Conservation (phyloP, 2,329 filamentous ascomycete species). For the Diaporthe sp. region DNA sequence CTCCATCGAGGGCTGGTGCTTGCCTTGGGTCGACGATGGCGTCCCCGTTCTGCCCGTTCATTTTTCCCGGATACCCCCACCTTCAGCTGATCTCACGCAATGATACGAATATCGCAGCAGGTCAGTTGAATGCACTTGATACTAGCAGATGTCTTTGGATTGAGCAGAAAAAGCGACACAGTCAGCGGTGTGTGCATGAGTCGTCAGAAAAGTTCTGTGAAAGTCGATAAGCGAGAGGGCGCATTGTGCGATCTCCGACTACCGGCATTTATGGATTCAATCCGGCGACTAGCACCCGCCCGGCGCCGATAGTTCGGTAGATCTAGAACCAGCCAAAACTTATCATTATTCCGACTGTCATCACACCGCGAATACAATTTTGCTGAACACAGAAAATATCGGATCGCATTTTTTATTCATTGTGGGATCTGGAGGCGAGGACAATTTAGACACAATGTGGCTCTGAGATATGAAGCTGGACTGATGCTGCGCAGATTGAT, state of each 20-base stretch:
- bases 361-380: not conserved
- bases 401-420: not conserved
- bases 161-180: not conserved
- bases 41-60: constrained; percentile 22
- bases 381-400: not conserved
- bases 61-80: not conserved
- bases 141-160: not conserved
- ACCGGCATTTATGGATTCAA: constrained; percentile 6
- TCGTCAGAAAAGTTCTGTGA: constrained; percentile 3
- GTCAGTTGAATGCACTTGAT: not conserved
- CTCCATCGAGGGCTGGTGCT: constrained; percentile 25
- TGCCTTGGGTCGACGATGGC: constrained; percentile 37
- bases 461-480: not conserved
- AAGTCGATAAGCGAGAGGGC: constrained; percentile 3
- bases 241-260: constrained; percentile 11
- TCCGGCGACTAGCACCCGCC: constrained; percentile 24
- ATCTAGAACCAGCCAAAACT: not conserved
- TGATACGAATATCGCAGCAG: not conserved
- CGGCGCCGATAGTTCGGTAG: constrained; percentile 1
- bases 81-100: not conserved
- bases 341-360: not conserved
- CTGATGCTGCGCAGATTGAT: not conserved
- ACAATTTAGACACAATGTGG: too few species aligned
- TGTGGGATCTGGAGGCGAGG: too few species aligned
- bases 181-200: constrained; percentile 7